A percentile compares a stretch with the other conserved stretches of the same genome.
These are phyloP conservation scores for Aspergillus persii DNA, from an alignment of 2,329 filamentous ascomycete genomes.

Conservation along the genomic window DNA sequence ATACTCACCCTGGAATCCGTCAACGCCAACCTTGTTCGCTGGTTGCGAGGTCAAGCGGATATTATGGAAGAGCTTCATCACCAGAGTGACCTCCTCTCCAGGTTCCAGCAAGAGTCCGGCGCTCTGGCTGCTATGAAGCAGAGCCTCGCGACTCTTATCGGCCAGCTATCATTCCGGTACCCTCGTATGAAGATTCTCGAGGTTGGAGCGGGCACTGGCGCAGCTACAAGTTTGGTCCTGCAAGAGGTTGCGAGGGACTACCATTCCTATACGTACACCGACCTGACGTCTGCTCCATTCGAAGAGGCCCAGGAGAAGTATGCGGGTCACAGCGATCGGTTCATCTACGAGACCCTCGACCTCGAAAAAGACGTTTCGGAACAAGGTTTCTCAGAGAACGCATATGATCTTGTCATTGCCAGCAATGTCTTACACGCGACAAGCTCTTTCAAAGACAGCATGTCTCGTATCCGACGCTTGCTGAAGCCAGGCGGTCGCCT, in stretches of 20 bases:
- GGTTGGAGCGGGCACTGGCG: conserved; percentile 40
- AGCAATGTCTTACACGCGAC: conserved; percentile 42
- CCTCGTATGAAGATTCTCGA: conserved; percentile 39
- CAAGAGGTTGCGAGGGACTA: conserved; percentile 24
- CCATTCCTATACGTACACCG: conserved; percentile 45
- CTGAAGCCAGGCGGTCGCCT: conserved; percentile 12
- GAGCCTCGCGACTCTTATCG: background rate
- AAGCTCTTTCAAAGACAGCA: conserved; percentile 19
- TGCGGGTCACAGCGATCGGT: conserved; percentile 13
- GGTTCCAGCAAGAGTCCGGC: background rate
- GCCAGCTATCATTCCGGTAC: conserved; percentile 24
- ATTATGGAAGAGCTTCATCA: conserved; percentile 1
- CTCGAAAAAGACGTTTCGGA: conserved; percentile 26
- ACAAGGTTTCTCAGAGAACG: conserved; percentile 34
- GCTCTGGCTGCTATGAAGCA: background rate
- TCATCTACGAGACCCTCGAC: conserved; percentile 29
- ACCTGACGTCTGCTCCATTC: conserved; percentile 45
- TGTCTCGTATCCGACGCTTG: conserved; percentile 27
- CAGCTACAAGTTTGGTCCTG: conserved; percentile 33
- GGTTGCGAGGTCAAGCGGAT: background rate
- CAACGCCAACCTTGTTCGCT: background rate
- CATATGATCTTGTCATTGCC: conserved; percentile 36
- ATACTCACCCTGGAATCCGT: background rate
- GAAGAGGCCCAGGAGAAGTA: conserved; percentile 26
- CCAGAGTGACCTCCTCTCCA: background rate